These are phyloP conservation scores for Hordeum pubiflorum DNA, from an alignment of 202 grass and related monocot genomes.

Conservation along the genomic window DNA sequence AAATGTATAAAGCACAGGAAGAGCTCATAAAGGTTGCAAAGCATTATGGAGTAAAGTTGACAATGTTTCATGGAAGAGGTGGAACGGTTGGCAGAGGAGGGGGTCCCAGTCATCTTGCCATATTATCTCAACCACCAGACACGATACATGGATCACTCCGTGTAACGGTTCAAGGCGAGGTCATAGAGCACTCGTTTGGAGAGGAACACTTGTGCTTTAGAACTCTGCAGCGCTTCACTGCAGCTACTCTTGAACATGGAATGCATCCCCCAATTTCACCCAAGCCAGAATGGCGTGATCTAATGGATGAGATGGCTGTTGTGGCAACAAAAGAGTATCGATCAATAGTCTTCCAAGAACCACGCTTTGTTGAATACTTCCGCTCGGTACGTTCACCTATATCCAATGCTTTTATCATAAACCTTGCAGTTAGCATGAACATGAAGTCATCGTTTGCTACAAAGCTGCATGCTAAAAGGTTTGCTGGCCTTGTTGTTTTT, in stretches of 20 bases:
- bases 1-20: conserved; percentile 97
- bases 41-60: conserved; percentile 83
- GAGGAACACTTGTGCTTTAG: conserved; percentile 92
- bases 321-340: conserved; percentile 82
- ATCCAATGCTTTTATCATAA: conserved; percentile 1
- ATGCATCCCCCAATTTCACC: conserved; percentile 94
- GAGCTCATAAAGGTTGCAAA: conserved; percentile 96
- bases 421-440: conserved; percentile 9
- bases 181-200: conserved; percentile 93
- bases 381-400: conserved; percentile 54
- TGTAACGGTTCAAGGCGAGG: conserved; percentile 92
- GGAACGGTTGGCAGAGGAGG: conserved; percentile 97
- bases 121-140: conserved; percentile 92
- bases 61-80: conserved; percentile 98
- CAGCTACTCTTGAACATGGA: conserved; percentile 95
- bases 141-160: conserved; percentile 88
- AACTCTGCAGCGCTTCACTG: conserved; percentile 91
- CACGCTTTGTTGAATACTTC: conserved; percentile 98
- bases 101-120: conserved; percentile 91
- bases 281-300: conserved; percentile 79
- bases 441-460: conserved; percentile 1
- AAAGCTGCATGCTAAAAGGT: not conserved
- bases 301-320: conserved; percentile 94
- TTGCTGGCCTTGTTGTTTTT: not conserved
- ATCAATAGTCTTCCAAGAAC: conserved; percentile 87